A percentile compares a stretch with the other conserved stretches of the same genome.
Conservation (phyloP, 2,329 filamentous ascomycete genomes). For the Purpureocillium takamizusanense region DNA sequence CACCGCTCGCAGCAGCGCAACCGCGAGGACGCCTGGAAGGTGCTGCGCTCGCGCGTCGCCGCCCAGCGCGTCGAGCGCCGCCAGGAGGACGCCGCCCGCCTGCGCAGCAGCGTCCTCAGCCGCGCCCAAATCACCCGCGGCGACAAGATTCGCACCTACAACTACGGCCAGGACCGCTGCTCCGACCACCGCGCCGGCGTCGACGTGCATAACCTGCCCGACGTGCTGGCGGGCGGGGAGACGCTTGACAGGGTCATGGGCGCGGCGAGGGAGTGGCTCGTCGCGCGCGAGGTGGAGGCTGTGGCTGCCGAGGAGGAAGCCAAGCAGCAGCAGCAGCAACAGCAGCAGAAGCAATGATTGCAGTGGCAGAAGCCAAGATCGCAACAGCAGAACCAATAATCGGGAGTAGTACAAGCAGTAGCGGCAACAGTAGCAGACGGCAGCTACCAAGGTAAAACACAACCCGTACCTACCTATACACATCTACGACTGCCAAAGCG, state of each 20-base stretch:
- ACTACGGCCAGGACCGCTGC: constrained; percentile 65
- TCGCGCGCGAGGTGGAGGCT: constrained; percentile 63
- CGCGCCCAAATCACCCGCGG: constrained; percentile 77
- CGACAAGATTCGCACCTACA: constrained; percentile 93
- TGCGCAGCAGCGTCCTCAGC: constrained; percentile 72
- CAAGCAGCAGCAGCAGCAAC: constrained; percentile 9
- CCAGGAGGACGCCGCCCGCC: constrained; percentile 66
- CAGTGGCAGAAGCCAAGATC: constrained; percentile 3
- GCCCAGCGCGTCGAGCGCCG: constrained; percentile 71
- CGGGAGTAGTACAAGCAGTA: too few relatives aligned
- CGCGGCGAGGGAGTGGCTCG: constrained; percentile 68
- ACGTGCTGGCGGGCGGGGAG: constrained; percentile 67
- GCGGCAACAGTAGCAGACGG: too few relatives aligned
- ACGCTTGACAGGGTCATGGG: constrained; percentile 68
- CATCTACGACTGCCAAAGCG: too few relatives aligned
- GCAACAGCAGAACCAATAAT: too few relatives aligned
- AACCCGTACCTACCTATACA: too few relatives aligned
- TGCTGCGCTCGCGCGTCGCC: constrained; percentile 75
- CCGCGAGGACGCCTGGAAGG: constrained; percentile 74
- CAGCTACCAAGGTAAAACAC: too few relatives aligned
- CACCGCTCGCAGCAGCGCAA: constrained; percentile 85
- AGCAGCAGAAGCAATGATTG: neutral
- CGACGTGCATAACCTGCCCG: constrained; percentile 71
- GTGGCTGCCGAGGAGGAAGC: constrained; percentile 56
- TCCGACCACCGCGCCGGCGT: constrained; percentile 80